Base-by-base conservation (phyloP, 768 basidiomycete species). In the Rhizopogon rudus region DNA sequence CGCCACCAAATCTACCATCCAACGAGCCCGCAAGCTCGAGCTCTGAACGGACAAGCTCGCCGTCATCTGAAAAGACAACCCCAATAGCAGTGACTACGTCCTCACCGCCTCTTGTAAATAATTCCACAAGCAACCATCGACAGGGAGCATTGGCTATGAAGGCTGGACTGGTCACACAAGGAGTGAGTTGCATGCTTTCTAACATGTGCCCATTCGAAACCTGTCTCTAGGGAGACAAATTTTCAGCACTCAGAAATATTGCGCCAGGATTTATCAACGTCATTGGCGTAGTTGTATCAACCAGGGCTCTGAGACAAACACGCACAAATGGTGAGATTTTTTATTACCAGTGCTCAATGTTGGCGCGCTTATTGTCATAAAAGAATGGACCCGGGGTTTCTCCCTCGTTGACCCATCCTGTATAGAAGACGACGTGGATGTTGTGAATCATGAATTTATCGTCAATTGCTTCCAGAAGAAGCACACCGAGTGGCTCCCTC, bases 381-480 rank as follows among this genome's bases (percentile, higher is more conserved):
- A 54, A 87, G 86, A 84, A 37, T 78, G 71, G 73, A 61, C 53
- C 59, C 65, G 74, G 42, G 75, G 67, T 35, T 54, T 87, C 16
- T 65, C 65, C 9, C 63, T 88, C 14, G 73, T 78, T 7, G 87
- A 88, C 60, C 77, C 80, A 3, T 81, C 81, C 28, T 75, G 73
- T 44, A 66, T 67, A n/a, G 59, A 64, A 29, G 60, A 66, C n/a
- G 55, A 44, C 5, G 60, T 64, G 20, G 66, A 65, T n/a, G 57
- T 77, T 45, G 33, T 49, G 14, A 14, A 5, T 22, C 1, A 22
- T 10, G 22, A 6, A 9, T 49, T 49, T 4, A 70, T 51, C 57
- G 65, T 79, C 25, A 84, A 75, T 45, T 81, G 78, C 52, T 89
- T 89, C 61, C 75, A 77, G 6, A 75, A 74, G 58, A 71, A 68